Percentiles rank a stretch among this genome's conserved stretches.
Conservation (phyloP, 768 basidiomycete genomes). For the Cytidiella melzeri region DNA sequence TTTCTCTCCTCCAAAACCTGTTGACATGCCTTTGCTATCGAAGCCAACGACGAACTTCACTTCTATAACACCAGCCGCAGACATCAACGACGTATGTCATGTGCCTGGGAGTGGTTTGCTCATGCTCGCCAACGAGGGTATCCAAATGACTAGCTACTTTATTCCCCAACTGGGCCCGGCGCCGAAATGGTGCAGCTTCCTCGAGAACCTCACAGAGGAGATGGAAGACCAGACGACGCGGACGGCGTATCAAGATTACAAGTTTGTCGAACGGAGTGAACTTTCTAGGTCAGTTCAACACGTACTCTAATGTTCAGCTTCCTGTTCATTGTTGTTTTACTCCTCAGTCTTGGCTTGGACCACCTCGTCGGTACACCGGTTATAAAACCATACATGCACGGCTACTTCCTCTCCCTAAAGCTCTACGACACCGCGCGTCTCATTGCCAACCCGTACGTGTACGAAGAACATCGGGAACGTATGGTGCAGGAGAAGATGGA, state of each 20-base stretch:
- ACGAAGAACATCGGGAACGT: slow-evolving; percentile 89
- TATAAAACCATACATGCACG: slow-evolving; percentile 99
- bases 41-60: slow-evolving; percentile 84
- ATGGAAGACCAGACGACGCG: slow-evolving; percentile 85
- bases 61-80: slow-evolving; percentile 85
- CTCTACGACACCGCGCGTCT: slow-evolving; percentile 94
- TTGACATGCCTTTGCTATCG: neutral
- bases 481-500: slow-evolving; percentile 86
- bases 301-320: neutral
- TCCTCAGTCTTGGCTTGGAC: slow-evolving; percentile 78
- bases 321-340: neutral
- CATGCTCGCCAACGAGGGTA: slow-evolving; percentile 93
- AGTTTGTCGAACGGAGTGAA: slow-evolving; percentile 88
- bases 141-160: slow-evolving; percentile 91
- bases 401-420: slow-evolving; percentile 94
- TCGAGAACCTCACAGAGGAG: slow-evolving; percentile 98
- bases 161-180: slow-evolving; percentile 96
- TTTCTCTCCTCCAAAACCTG: neutral
- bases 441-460: slow-evolving; percentile 94
- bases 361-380: slow-evolving; percentile 92
- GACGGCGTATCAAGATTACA: slow-evolving; percentile 92
- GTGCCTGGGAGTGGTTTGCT: slow-evolving; percentile 84
- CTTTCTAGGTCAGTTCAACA: slow-evolving; percentile 62
- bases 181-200: slow-evolving; percentile 94
- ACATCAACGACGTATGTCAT: slow-evolving; percentile 89